Base-by-base conservation (phyloP, 2,329 filamentous ascomycete genomes). In the Hymenoscyphus scutula region DNA sequence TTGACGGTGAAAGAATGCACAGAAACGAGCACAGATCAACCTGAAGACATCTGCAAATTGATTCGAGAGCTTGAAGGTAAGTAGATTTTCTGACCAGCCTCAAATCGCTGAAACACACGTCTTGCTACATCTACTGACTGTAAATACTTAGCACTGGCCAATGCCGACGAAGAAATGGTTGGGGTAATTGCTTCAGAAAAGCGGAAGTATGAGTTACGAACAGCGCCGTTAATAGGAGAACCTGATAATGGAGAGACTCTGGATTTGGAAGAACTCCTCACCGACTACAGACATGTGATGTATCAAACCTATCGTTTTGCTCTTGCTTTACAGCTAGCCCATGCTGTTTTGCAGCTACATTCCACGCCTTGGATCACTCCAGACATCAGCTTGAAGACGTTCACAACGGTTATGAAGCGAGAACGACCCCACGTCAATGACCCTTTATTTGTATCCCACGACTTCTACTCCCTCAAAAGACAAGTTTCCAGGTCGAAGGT, bases 401-500 rank as follows among this genome's bases (percentile, higher is more conserved):
- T 51, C n/a, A 51, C n/a, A 2, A 51, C 45, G 3, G n/a, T 51
- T 2, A 23, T 51, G 45, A 51, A 51, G n/a, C 19, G 45, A 5
- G 45, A 51, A 25, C 6, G 45, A 51, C 45, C 45, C 15, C 45
- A 51, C n/a, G n/a, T 10, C 25, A n/a, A 51, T 51, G 45, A 51
- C 25, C 45, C 45, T 23, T 51, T 51, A 23, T 51, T 51, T 15
- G 13, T 51, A 51, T 23, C 45, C n/a, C 45, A 51, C 45, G 45
- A 51, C 19, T 51, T 51, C 15, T 51, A 51, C 45, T 51, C 45
- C 13, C n/a, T 51, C n/a, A n/a, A 15, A 51, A 51, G 25, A 51
- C 45, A 51, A 51, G 45, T 23, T 51, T 23, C 45, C n/a, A 5
- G 15, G 45, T 27, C 45, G 6, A 51, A 27, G 25, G 45, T 19